Conservation (phyloP, 345 rosid genomes). For the Rubroshorea leprosula region DNA sequence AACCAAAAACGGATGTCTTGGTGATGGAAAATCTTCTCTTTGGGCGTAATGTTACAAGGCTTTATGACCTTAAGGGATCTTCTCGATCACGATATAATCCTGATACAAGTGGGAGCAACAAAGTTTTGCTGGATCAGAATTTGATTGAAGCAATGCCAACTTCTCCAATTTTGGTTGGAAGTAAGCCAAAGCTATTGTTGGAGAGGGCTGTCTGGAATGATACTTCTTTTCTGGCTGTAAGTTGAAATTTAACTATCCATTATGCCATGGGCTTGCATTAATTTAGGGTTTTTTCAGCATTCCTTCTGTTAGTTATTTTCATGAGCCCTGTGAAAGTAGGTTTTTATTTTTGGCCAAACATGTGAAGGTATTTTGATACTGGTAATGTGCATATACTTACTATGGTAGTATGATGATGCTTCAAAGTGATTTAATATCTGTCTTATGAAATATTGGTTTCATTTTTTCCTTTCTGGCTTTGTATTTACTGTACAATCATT, state of each 20-base stretch:
- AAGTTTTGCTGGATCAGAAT: slow-evolving; percentile 92
- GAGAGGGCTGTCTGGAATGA: slow-evolving; percentile 99
- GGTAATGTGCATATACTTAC: no score
- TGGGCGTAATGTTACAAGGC: slow-evolving; percentile 62
- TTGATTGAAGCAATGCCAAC: slow-evolving; percentile 96
- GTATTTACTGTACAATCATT: no score
- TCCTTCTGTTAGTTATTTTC: neutral
- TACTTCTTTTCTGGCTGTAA: slow-evolving; percentile 92
- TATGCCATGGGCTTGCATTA: neutral
- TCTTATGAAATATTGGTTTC: no score
- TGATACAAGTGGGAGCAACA: slow-evolving; percentile 79
- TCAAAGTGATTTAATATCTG: no score
- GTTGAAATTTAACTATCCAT: slow-evolving; percentile 25
- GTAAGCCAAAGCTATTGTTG: slow-evolving; percentile 78
- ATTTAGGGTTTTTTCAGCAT: neutral
- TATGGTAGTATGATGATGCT: no score
- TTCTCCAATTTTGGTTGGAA: slow-evolving; percentile 92
- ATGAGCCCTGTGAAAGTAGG: slow-evolving; percentile 8
- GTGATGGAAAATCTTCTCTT: slow-evolving; percentile 98
- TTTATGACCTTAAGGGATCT: slow-evolving; percentile 95
- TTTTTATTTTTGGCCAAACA: no score
- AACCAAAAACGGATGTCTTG: slow-evolving; percentile 83
- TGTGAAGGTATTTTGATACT: no score
- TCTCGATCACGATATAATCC: slow-evolving; percentile 91
- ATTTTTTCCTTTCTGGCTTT: no score